Evolutionary conservation across 805 yeast genomes (phyloP), one percentile per base, ranked within the genome.

Genomic region (Metschnikowia lochheadii): DNA sequence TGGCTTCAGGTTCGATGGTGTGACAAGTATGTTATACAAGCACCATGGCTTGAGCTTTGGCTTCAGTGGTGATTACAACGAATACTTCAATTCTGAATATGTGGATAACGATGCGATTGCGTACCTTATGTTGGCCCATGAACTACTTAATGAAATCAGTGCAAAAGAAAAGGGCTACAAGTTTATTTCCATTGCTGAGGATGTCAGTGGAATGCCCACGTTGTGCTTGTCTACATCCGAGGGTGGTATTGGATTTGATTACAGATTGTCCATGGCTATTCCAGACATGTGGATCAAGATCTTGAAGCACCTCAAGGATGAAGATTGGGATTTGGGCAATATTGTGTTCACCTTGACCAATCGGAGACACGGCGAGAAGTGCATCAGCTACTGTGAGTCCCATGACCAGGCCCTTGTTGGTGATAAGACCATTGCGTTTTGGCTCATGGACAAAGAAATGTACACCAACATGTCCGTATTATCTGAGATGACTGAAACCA

Each of bases 271-370:
- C 2, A 92, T 92, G 99, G 97, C 98, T 1, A 76, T 92, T 52
- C 99, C 99, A 3, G 99, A 92, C 67, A 92, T 92, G 98, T 92
- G 99, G 99, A 92, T 92, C 72, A 94, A 94, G 67, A 68, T 90
- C 44, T 71, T 92, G 59, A 92, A 94, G 65, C 97, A 91, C 64
- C 71, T 78, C 52, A 63, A 69, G 41, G 98, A 92, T 67, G 96
- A 91, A 53, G 85, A 89, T 46, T 92, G 99, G 99, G 89, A 91
- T 61, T 69, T 92, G 73, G 89, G 86, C 41, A 73, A 78, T 53
- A 90, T 92, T 50, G 84, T 83, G 18, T 84, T 81, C 64, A 88
- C 96, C 1, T 77, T 92, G 60, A 83, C 96, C 33, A 94, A 92
- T 69, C 80, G 98, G 62, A 80, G 99, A 56, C 83, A 90, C 66